These are phyloP conservation scores for Nakaseomyces kungkrabaensis DNA, from an alignment of 1,139 yeast species.

Conservation along the genomic window DNA sequence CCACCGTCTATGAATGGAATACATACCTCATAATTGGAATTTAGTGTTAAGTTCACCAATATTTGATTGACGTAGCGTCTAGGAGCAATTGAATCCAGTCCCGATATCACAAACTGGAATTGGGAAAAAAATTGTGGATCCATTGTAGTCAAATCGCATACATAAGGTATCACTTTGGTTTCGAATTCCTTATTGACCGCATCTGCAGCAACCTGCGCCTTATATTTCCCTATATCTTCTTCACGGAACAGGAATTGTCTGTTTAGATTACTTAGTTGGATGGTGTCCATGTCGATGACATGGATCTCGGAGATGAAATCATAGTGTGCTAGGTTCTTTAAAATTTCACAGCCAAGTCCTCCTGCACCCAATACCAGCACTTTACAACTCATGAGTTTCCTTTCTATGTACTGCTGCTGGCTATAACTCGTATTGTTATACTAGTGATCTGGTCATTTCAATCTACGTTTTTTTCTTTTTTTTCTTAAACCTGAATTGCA, in stretches of 20 bases:
- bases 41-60: conserved; percentile 51
- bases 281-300: conserved; percentile 91
- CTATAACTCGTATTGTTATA: too few relatives aligned
- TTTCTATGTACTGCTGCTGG: background rate
- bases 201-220: conserved; percentile 70
- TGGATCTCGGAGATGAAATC: conserved; percentile 62
- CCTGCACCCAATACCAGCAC: conserved; percentile 80
- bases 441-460: background rate
- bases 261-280: conserved; percentile 80
- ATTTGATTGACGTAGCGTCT: conserved; percentile 85
- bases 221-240: conserved; percentile 66
- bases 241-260: conserved; percentile 78
- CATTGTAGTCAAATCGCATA: conserved; percentile 65
- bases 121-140: conserved; percentile 52
- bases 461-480: background rate
- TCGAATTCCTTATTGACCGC: conserved; percentile 34
- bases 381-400: conserved; percentile 12
- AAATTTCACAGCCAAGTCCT: conserved; percentile 88
- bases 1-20: conserved; percentile 93
- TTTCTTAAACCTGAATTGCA: too few relatives aligned
- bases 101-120: conserved; percentile 72
- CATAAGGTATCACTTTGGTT: conserved; percentile 43
- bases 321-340: conserved; percentile 69
- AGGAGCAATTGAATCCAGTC: conserved; percentile 84
- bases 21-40: conserved; percentile 41